phyloP scores from a whole-genome alignment of 345 rosid genomes.

The Excoecaria agallocha region DNA sequence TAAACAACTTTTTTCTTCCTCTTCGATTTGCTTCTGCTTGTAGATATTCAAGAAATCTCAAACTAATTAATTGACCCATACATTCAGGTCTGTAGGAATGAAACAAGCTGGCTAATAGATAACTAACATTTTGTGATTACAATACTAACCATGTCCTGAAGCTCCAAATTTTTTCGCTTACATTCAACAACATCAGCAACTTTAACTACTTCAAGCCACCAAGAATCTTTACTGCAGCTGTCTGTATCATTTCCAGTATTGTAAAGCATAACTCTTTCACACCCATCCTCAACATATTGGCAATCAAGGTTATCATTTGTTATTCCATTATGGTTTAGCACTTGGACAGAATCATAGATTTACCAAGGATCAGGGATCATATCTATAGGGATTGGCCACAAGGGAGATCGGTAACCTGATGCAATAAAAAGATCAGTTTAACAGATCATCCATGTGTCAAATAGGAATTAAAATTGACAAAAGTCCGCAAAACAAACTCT shows the following conservation, averaged over 20 bases:
- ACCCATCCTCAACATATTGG: slow-evolving; percentile 13
- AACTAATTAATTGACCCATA: not conserved
- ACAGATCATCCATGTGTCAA: slow-evolving; percentile 9
- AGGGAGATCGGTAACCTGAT: slow-evolving; percentile 84
- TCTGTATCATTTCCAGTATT: slow-evolving; percentile 32
- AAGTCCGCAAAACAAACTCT: slow-evolving; percentile 5
- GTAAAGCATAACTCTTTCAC: slow-evolving; percentile 27
- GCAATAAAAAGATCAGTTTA: slow-evolving; percentile 11
- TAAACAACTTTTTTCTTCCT: no score
- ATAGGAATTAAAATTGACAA: not conserved
- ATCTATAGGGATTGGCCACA: slow-evolving; percentile 62
- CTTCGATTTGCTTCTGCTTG: slow-evolving; percentile 34
- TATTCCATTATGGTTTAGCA: slow-evolving; percentile 27
- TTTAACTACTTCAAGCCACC: slow-evolving; percentile 91
- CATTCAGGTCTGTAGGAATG: not conserved
- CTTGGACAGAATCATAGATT: slow-evolving; percentile 30
- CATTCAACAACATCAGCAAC: slow-evolving; percentile 70
- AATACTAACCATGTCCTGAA: slow-evolving; percentile 48
- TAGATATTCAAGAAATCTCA: not conserved
- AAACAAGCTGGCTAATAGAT: not conserved
- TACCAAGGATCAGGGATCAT: slow-evolving; percentile 40
- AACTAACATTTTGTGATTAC: not conserved
- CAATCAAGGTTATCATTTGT: slow-evolving; percentile 16
- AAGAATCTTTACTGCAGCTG: slow-evolving; percentile 48
- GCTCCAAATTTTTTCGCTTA: slow-evolving; percentile 32